Evolutionary conservation across 345 rosid genomes (phyloP), one percentile per base, ranked within the genome.

Genomic region (Eucalyptus erythrocorys): DNA sequence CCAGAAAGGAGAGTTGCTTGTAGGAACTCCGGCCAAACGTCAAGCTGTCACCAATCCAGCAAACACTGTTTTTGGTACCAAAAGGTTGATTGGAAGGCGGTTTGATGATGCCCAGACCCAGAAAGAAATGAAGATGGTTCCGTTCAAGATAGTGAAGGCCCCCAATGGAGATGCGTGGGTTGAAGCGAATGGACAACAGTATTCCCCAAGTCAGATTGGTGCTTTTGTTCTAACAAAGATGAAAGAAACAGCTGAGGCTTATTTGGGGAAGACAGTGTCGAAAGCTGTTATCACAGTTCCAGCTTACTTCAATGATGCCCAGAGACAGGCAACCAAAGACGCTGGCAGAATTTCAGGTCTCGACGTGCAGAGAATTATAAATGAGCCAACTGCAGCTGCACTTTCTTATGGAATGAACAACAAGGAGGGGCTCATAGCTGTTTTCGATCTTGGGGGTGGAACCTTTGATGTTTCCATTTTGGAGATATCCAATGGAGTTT

Each of bases 91-190:
- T 61, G 99, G 99, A 45, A 94, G 99, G 51, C 93, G 93, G 12
- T 97, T 91, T 81, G 95, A 95, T 30, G 99, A 97, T 86, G 93
- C 95, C 34, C 99, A 94, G 90, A 94, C 97, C 0, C 96, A 96
- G 59, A 97, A 97, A 48, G 98, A 96, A 85, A 97, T 95, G 96
- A 94, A 94, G 42, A 95, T 97, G 98, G 98, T 96, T 82, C 98
- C 99, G 14, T 97, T 87, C 90, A 96, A 95, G 94, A 96, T 97
- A 48, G 98, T 97, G 34, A 92, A 86, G 89, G 99, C 98, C 34
- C 96, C 99, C 48, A 97, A 96, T 86, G 99, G 99, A 14, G 99
- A 97, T 90, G 99, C 99, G 0, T 97, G 99, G 99, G 97, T 97
- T 53, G 98, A 97, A 90, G 96, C 94, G 9, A 95, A 93, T 89